Percentiles rank a stretch among this genome's conserved stretches.
These are phyloP conservation scores for Verticillium nonalfalfae DNA, from an alignment of 2,329 filamentous ascomycete genomes.

Conservation along the genomic window DNA sequence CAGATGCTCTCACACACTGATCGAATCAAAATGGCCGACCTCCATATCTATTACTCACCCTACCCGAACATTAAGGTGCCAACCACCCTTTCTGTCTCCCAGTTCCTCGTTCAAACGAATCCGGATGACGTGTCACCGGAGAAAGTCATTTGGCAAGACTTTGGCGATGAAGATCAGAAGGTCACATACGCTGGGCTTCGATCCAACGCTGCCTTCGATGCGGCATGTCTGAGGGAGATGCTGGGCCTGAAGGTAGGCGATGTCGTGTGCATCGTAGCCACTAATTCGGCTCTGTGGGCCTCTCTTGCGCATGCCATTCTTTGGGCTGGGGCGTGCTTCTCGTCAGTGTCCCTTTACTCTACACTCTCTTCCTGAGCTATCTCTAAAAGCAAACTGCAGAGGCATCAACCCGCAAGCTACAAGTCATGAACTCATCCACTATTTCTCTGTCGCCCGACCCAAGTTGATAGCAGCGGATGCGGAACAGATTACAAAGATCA, in stretches of 20 bases:
- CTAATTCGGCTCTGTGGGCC: conserved; percentile 15
- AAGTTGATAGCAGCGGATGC: conserved; percentile 12
- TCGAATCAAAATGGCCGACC: neutral
- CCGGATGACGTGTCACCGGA: conserved; percentile 16
- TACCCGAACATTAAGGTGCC: conserved; percentile 14
- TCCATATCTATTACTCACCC: neutral
- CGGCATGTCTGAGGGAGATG: conserved; percentile 5
- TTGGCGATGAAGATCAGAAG: conserved; percentile 9
- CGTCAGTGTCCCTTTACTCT: conserved; percentile 3
- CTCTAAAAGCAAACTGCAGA: neutral
- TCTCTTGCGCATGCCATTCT: conserved; percentile 13
- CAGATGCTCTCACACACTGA: too few species aligned
- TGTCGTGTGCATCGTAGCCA: conserved; percentile 14
- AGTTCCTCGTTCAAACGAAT: conserved; percentile 16
- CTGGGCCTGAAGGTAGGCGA: conserved; percentile 9
- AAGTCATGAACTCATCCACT: conserved; percentile 15
- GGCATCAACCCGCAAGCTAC: conserved; percentile 16
- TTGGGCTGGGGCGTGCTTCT: conserved; percentile 16
- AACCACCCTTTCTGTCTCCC: conserved; percentile 13
- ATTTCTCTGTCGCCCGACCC: conserved; percentile 13
- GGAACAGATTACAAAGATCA: conserved; percentile 1
- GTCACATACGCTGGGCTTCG: conserved; percentile 13
- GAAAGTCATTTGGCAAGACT: conserved; percentile 15
- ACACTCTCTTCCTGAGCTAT: too few species aligned
- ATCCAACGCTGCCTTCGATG: conserved; percentile 10